Base-by-base conservation (phyloP, 768 basidiomycete species). In the Coprinopsis sp. region DNA sequence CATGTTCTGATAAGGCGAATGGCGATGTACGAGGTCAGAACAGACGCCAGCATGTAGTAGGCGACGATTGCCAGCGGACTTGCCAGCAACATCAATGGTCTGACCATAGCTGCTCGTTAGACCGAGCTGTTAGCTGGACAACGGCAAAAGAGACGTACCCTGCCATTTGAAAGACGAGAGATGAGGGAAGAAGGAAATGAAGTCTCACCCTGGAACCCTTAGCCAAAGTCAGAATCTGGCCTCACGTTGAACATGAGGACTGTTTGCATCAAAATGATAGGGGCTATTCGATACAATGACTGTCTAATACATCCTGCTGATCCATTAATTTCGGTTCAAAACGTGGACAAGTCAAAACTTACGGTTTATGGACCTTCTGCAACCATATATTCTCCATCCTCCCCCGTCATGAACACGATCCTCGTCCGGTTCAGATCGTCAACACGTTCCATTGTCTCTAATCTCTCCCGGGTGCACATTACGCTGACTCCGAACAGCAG, bases 181-280 rank as follows among this genome's bases (percentile, higher is more conserved):
- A 39, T 36, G 41, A 12, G 27, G 23, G 39, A 33, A 27, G 27
- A 31, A 38, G 18, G 29, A 42, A 28, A 36, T 33, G 23, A 37
- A 22, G 37, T 49, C 29, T 43, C 34, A 28, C 27, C 23, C 8
- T 28, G n/a, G 36, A 23, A n/a, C 42, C 29, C 11, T 48, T 31
- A 44, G n/a, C 8, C 16, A 22, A 40, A 19, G n/a, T 19, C 12
- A n/a, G 21, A n/a, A n/a, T n/a, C 25, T 19, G 19, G 27, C 48
- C 48, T 49, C 48, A 36, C 41, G 34, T 24, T 19, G 8, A 19
- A 31, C 48, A 49, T 49, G 48, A 49, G 48, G 48, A 24, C 19
- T 28, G n/a, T 38, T 48, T 18, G 34, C 6, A 39, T 30, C 40
- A 42, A 5, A 29, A n/a, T 30, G 10, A 39, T 28, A 42, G 40